Conservation (phyloP, 371 early-diverging fungal genomes). For the Funneliformis caledonium region DNA sequence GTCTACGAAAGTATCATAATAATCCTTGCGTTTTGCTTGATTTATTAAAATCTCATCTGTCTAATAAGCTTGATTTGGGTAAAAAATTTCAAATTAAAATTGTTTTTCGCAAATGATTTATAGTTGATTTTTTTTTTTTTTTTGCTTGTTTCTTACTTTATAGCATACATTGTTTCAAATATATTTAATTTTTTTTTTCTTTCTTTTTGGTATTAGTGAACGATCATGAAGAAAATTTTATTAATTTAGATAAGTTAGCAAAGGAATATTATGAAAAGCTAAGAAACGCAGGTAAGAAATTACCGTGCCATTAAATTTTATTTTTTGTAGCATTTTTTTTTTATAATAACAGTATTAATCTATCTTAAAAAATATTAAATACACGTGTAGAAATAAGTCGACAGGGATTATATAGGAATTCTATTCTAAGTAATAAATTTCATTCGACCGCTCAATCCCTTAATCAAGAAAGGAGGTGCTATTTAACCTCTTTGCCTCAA, state of each 20-base stretch:
- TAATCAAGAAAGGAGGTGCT: not conserved
- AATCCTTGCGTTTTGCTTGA: not conserved
- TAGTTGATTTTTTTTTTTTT: not conserved
- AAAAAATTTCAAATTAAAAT: not conserved
- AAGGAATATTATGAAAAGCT: not conserved
- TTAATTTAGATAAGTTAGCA: not conserved
- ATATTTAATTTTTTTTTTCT: no score
- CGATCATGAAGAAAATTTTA: not conserved
- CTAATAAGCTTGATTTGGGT: not conserved
- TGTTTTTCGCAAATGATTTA: not conserved
- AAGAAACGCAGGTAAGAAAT: not conserved
- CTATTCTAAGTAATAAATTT: not conserved
- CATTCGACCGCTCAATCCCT: not conserved
- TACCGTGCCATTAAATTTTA: not conserved
- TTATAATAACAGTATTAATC: not conserved
- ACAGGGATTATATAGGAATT: not conserved
- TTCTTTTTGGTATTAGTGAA: not conserved
- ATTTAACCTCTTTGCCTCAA: not conserved
- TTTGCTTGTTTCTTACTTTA: not conserved
- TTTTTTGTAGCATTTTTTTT: not conserved
- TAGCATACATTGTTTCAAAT: no score
- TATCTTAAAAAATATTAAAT: no score
- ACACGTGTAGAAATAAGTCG: not conserved
- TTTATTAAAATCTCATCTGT: not conserved
- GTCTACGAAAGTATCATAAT: not conserved